Evolutionary conservation across 768 basidiomycete genomes (phyloP).

Genomic region (Suillus lakei): DNA sequence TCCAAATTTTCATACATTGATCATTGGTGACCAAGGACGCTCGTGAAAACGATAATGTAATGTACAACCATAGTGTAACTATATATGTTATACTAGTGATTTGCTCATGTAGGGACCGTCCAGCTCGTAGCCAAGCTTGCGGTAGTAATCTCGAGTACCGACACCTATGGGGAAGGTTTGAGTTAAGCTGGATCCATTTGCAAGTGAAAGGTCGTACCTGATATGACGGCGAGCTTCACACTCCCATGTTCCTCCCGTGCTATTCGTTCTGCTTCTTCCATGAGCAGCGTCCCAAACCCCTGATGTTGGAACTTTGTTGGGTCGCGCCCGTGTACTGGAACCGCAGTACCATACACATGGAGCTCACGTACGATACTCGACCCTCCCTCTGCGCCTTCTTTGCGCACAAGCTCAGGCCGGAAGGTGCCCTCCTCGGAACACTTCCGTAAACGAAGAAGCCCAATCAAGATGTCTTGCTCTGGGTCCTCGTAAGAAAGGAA

Average conservation of each 20-base stretch:
- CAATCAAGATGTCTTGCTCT: constrained; percentile 94
- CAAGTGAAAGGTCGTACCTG: constrained; percentile 55
- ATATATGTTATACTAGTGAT: constrained; percentile 49
- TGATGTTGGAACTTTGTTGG: constrained; percentile 98
- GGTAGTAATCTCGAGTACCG: constrained; percentile 96
- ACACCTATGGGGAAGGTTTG: constrained; percentile 60
- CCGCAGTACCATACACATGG: constrained; percentile 98
- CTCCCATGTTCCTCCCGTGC: constrained; percentile 97
- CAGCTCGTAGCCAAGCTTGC: constrained; percentile 89
- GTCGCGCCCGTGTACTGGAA: constrained; percentile 95
- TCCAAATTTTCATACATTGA: constrained; percentile 89
- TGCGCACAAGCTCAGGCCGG: constrained; percentile 84
- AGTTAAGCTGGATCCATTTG: constrained; percentile 8
- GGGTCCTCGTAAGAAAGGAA: constrained; percentile 99
- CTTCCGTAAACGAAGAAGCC: constrained; percentile 88
- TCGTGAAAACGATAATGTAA: constrained; percentile 4
- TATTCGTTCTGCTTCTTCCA: constrained; percentile 99
- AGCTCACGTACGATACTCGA: constrained; percentile 94
- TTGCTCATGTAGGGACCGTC: constrained; percentile 99
- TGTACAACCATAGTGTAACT: constrained; percentile 12
- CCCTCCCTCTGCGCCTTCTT: constrained; percentile 73
- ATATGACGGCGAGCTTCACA: constrained; percentile 95
- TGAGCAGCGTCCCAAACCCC: constrained; percentile 95
- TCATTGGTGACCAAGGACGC: constrained; percentile 49
- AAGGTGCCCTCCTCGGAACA: constrained; percentile 98